phyloP scores from a whole-genome alignment of 441 rosid genomes.

The Gossypium trilobum region DNA sequence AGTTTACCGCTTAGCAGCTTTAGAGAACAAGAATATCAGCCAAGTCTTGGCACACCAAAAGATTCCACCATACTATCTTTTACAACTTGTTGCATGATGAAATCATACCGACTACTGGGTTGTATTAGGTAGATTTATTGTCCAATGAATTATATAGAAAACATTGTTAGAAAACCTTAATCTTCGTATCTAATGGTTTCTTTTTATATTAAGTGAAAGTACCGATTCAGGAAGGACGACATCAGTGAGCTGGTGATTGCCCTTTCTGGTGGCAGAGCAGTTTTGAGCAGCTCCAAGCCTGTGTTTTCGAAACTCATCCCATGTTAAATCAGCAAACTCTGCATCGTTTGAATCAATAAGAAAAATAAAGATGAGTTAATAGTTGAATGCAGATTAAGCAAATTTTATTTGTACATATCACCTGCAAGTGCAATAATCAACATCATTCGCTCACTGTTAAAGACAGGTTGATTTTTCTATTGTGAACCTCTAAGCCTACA shows the following conservation, averaged over 20 bases:
- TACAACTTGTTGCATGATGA: neutral
- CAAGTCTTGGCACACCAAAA: neutral
- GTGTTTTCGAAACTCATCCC: slow-evolving; percentile 76
- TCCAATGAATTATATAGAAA: neutral
- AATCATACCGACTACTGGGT: neutral
- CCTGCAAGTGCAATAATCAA: neutral
- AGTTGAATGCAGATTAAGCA: neutral
- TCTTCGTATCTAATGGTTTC: neutral
- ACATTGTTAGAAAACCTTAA: neutral
- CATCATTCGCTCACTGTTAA: too few species aligned
- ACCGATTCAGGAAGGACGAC: slow-evolving; percentile 51
- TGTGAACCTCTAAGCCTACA: too few species aligned
- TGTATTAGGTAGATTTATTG: neutral
- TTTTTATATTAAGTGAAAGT: neutral
- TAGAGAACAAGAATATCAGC: neutral
- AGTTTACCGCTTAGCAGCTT: neutral
- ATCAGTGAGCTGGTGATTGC: slow-evolving; percentile 64
- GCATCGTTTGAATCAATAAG: slow-evolving; percentile 6
- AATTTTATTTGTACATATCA: too few species aligned
- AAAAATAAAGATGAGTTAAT: neutral
- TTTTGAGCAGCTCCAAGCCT: slow-evolving; percentile 85
- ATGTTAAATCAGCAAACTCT: slow-evolving; percentile 85
- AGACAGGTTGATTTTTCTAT: neutral
- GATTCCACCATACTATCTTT: neutral
- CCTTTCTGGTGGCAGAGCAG: slow-evolving; percentile 77